Percentiles rank a stretch among this genome's conserved stretches.
phyloP scores from a whole-genome alignment of 2,329 filamentous ascomycete species.

The Teratosphaeria nubilosa region DNA sequence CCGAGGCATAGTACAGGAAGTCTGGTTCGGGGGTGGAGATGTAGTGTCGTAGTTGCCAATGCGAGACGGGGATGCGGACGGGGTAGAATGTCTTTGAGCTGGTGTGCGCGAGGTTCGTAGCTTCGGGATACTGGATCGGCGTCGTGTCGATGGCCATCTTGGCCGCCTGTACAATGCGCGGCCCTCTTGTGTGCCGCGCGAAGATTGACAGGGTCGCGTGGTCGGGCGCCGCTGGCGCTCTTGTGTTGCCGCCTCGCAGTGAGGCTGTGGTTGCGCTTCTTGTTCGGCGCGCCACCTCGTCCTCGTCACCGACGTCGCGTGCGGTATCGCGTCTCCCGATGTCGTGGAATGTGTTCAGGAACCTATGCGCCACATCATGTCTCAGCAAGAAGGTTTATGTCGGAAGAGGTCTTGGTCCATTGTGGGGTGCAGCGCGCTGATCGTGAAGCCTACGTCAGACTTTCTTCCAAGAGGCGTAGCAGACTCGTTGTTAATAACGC shows the following conservation, averaged over 20 bases:
- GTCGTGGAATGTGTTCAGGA: neutral
- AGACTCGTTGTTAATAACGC: neutral
- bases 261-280: neutral
- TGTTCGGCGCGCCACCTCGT: neutral
- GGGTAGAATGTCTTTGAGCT: slow-evolving; percentile 36
- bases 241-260: neutral
- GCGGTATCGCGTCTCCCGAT: neutral
- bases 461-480: neutral
- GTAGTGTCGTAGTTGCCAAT: slow-evolving; percentile 83
- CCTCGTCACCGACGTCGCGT: neutral
- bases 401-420: neutral
- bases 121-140: slow-evolving; percentile 29
- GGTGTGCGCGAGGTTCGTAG: slow-evolving; percentile 34
- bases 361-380: neutral
- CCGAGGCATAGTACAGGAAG: slow-evolving; percentile 75
- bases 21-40: slow-evolving; percentile 71
- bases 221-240: neutral
- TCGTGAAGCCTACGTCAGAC: neutral
- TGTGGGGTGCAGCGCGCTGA: neutral
- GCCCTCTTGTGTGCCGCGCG: neutral
- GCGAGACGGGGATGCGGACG: slow-evolving; percentile 42
- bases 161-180: neutral
- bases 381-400: neutral
- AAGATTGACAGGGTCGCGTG: neutral
- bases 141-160: neutral